Evolutionary conservation across 495 filamentous ascomycete genomes (phyloP), one percentile per base, ranked within the genome.

Genomic region (Neurospora africana): DNA sequence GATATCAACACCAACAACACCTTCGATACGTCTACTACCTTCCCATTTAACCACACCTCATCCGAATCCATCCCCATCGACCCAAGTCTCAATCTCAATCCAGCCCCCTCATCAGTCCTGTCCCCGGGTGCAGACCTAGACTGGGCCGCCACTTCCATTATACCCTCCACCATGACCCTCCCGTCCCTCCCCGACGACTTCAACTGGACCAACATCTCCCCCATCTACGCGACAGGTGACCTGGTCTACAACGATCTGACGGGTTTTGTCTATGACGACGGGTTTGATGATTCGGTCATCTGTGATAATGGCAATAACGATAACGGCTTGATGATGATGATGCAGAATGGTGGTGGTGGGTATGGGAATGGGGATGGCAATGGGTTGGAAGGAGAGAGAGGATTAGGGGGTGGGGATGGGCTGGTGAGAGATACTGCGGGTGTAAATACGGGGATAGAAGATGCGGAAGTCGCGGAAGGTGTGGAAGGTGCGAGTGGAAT

Each of bases 171-270:
- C 69, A 73, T 67, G 58, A 73, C 37, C 13, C 78, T 80, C 36
- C 80, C 79, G 76, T 70, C 76, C n/a, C 71, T 82, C n/a, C 82
- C 81, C 0, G 78, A 74, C 15, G 77, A 82, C 70, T 83, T 85
- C 70, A 81, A 84, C 72, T 86, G 86, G 76, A 75, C 82, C 36
- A 76, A 78, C 44, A 79, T 88, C 68, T 78, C 83, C 74, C 85
- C 86, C n/a, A 83, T 87, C 44, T 87, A 84, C 67, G 83, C 86
- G 0, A 86, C 84, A 68, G 81, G 83, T 40, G 86, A 89, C 68
- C 77, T 89, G 8, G 75, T 85, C 1, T 87, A 84, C 70, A 85
- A 88, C 69, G 82, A 88, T 53, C 74, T 89, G 2, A 79, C 75
- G 10, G 82, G 79, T 5, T 76, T 81, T 7, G 75, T 76, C 0